A percentile compares a stretch with the other conserved stretches of the same genome.
Evolutionary conservation across 2,329 filamentous ascomycete genomes (phyloP).

Genomic region (Pezicula rhizophila): DNA sequence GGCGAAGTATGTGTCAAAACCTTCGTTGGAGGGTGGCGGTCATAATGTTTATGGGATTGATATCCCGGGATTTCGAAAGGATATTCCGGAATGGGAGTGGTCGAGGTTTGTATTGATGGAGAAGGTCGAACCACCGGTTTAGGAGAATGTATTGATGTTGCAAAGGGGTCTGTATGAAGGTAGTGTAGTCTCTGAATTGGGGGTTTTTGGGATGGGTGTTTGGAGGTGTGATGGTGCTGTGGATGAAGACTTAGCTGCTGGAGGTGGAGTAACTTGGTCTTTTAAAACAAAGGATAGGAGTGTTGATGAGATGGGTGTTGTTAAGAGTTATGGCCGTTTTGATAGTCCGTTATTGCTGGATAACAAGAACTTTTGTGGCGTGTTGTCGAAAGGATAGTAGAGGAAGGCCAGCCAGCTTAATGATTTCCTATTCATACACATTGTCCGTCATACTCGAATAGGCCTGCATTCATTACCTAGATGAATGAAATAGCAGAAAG

Average conservation of each 20-base stretch:
- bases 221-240: slow-evolving; percentile 23
- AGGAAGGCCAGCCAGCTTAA: too few species aligned
- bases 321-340: slow-evolving; percentile 41
- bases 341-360: slow-evolving; percentile 32
- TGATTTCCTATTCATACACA: too few species aligned
- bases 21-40: slow-evolving; percentile 37
- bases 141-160: slow-evolving; percentile 29
- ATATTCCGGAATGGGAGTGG: slow-evolving; percentile 24
- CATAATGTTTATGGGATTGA: slow-evolving; percentile 34
- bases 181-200: slow-evolving; percentile 36
- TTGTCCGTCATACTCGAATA: too few species aligned
- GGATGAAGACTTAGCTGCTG: slow-evolving; percentile 9
- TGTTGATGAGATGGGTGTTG: slow-evolving; percentile 40
- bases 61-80: slow-evolving; percentile 30
- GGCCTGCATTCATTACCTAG: too few species aligned
- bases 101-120: slow-evolving; percentile 34
- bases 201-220: slow-evolving; percentile 34
- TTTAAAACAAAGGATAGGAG: slow-evolving; percentile 37
- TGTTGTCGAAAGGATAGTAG: background rate
- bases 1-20: slow-evolving; percentile 34
- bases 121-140: slow-evolving; percentile 29
- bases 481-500: too few species aligned
- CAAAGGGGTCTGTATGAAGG: slow-evolving; percentile 27
- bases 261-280: slow-evolving; percentile 28
- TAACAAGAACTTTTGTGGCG: slow-evolving; percentile 1